These are phyloP conservation scores for Detonula confervacea DNA, from an alignment of 352 stramenopile genomes.

Conservation along the genomic window DNA sequence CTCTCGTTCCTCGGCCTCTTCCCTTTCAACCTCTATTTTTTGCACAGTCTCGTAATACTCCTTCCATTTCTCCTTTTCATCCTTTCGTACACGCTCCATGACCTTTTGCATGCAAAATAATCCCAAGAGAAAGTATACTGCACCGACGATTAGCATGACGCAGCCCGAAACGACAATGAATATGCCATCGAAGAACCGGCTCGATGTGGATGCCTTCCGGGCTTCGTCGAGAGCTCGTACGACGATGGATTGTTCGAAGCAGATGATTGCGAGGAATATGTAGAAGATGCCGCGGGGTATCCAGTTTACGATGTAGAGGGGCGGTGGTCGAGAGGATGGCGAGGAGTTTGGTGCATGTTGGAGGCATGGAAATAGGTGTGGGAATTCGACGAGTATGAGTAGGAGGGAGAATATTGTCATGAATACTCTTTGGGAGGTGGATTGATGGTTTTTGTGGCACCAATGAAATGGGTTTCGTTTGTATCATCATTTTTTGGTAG, in stretches of 20 bases:
- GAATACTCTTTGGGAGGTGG: conserved; percentile 58
- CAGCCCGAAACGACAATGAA: conserved; percentile 69
- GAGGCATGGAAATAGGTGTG: conserved; percentile 55
- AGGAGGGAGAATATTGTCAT: conserved; percentile 67
- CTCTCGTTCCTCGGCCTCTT: conserved; percentile 32
- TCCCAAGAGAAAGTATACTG: conserved; percentile 72
- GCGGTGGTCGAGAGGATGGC: neutral
- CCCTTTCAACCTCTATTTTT: conserved; percentile 42
- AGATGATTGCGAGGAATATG: conserved; percentile 72
- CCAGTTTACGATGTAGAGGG: conserved; percentile 50
- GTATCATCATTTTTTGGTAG: neutral
- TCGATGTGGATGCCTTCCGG: conserved; percentile 33
- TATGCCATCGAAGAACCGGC: conserved; percentile 63
- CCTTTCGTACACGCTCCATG: conserved; percentile 54
- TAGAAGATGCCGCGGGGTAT: conserved; percentile 76
- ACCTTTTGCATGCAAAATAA: conserved; percentile 73
- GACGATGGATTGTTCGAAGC: conserved; percentile 67
- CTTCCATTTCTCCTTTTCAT: conserved; percentile 55
- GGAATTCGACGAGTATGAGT: conserved; percentile 68
- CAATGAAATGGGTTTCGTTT: neutral
- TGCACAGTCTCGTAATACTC: conserved; percentile 62
- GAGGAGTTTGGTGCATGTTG: conserved; percentile 16
- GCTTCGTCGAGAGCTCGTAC: conserved; percentile 58
- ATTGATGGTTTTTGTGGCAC: neutral
- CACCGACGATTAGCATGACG: conserved; percentile 57